A percentile compares a stretch with the other conserved stretches of the same genome.
These are phyloP conservation scores for Penicillium aurantiogriseum DNA, from an alignment of 2,329 filamentous ascomycete genomes.

Conservation along the genomic window DNA sequence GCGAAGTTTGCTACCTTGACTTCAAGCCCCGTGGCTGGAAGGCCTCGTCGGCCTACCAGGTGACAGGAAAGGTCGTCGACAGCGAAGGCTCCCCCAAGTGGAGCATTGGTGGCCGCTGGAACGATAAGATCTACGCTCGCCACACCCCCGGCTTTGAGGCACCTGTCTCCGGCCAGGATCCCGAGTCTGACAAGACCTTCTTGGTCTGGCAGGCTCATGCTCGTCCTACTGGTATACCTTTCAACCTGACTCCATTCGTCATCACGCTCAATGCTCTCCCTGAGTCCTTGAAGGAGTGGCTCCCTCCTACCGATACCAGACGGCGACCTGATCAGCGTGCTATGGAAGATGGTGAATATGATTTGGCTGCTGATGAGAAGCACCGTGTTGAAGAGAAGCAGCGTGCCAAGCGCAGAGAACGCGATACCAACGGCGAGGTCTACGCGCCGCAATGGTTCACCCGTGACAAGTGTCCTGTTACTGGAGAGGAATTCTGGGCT, in stretches of 20 bases:
- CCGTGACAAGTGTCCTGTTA: conserved; percentile 69
- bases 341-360: conserved; percentile 98
- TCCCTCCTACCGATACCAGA: conserved; percentile 93
- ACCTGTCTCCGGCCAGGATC: conserved; percentile 54
- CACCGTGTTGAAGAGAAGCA: conserved; percentile 91
- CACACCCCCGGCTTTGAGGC: conserved; percentile 88
- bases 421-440: conserved; percentile 76
- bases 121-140: conserved; percentile 93
- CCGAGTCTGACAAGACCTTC: conserved; percentile 68
- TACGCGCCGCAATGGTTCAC: conserved; percentile 84
- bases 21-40: conserved; percentile 98
- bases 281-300: conserved; percentile 70
- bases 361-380: conserved; percentile 89
- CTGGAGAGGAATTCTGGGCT: conserved; percentile 86
- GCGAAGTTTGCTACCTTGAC: conserved; percentile 82
- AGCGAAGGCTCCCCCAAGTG: conserved; percentile 75
- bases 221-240: conserved; percentile 80
- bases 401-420: conserved; percentile 67
- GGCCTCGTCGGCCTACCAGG: conserved; percentile 83
- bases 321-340: conserved; percentile 90
- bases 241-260: conserved; percentile 96
- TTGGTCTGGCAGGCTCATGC: conserved; percentile 88
- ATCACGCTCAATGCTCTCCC: conserved; percentile 90
- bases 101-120: conserved; percentile 93
- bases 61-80: conserved; percentile 82